Base-by-base conservation (phyloP, 768 basidiomycete species). In the Astraeus odoratus region DNA sequence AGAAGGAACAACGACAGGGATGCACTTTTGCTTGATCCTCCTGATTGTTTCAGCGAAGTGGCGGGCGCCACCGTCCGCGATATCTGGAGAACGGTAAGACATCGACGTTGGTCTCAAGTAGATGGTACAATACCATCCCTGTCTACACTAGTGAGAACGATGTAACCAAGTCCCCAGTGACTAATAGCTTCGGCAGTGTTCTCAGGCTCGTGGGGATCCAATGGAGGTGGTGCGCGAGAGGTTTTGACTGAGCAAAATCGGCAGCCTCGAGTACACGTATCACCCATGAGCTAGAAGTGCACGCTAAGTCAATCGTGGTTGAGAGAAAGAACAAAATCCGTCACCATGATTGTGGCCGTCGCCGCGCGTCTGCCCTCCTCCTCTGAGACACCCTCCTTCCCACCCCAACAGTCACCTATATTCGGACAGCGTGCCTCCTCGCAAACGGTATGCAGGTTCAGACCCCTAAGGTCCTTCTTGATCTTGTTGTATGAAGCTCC, bases 391-490 rank as follows among this genome's bases (percentile, higher is more conserved):
- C 73, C 77, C 25, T 77, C 71, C 56, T 81, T 83, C 8, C 93
- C 93, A 33, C 96, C 92, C 96, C 96, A 99, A 58, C 96, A 99
- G 58, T 98, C 95, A n/a, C 95, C 96, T 45, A 99, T 97, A 58
- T 99, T 99, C 0, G 96, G 96, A 71, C 96, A 99, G 51, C 94
- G 77, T 27, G 96, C 96, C 63, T 99, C 96, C 66, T 99, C 96
- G 58, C 96, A 99, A 2, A 99, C 96, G 0, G 96, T 99, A 58
- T 96, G 92, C 39, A 99, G 71, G 7, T 79, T 79, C 2, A 99
- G 76, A 2, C 94, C 95, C 42, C 96, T 74, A 12, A 99, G 74
- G 65, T 99, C 96, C 53, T 85, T 88, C 76, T 95, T 97, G 52
- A 99, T 97, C 58, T 81, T 89, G 52, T 78, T 83, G 64, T 85